These are phyloP conservation scores for Erysimum cheiranthoides DNA, from an alignment of 345 rosid species.

Conservation along the genomic window DNA sequence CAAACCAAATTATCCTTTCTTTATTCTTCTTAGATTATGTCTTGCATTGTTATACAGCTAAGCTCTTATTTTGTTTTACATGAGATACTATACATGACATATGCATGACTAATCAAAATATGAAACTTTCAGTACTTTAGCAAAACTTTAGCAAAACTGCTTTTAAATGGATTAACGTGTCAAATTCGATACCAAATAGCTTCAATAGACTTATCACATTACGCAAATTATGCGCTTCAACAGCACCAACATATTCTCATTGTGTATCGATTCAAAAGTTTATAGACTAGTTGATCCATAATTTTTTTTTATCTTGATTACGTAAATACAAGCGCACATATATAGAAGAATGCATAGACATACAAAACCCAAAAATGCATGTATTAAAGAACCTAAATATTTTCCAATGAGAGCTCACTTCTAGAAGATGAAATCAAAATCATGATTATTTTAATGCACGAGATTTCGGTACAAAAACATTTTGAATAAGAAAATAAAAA, in stretches of 20 bases:
- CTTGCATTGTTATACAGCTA: slow-evolving; percentile 6
- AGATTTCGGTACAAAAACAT: slow-evolving; percentile 27
- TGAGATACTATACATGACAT: not conserved
- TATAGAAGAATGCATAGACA: slow-evolving; percentile 17
- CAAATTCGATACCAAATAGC: no score
- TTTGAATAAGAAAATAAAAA: slow-evolving; percentile 26
- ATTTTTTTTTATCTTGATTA: not conserved
- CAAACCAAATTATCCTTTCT: not conserved
- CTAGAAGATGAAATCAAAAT: slow-evolving; percentile 37
- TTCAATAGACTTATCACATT: not conserved
- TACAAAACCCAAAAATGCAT: not conserved
- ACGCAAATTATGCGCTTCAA: not conserved
- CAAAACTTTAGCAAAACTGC: not conserved
- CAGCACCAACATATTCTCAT: not conserved
- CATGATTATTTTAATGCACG: slow-evolving; percentile 30
- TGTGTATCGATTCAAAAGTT: not conserved
- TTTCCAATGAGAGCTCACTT: slow-evolving; percentile 21
- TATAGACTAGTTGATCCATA: not conserved
- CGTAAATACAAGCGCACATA: not conserved
- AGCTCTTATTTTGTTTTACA: slow-evolving; percentile 1
- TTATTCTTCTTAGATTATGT: slow-evolving; percentile 4
- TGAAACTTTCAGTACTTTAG: not conserved
- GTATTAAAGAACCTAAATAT: slow-evolving; percentile 1
- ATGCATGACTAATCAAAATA: slow-evolving; percentile 4
- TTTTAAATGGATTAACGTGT: not conserved